Evolutionary conservation across 805 yeast genomes (phyloP).

Genomic region (Candida nitratophila): DNA sequence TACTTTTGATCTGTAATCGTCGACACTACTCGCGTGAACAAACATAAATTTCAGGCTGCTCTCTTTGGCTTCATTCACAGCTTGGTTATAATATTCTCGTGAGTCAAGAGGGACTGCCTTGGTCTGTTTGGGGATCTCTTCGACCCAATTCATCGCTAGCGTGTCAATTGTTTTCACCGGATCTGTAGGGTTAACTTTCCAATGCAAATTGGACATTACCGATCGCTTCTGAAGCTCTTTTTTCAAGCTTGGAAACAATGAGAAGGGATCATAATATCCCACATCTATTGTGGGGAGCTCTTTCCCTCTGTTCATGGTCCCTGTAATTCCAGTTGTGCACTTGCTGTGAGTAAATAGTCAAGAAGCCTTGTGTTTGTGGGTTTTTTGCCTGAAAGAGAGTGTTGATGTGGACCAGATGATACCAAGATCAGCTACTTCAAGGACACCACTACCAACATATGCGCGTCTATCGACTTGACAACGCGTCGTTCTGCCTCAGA

Average conservation of each 20-base stretch:
- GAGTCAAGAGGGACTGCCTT: constrained; percentile 4
- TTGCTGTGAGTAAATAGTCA: too few relatives aligned
- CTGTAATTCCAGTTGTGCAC: too few relatives aligned
- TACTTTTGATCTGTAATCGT: constrained; percentile 69
- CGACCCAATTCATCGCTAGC: constrained; percentile 45
- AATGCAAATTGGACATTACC: constrained; percentile 61
- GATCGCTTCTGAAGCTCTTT: constrained; percentile 37
- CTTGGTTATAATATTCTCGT: constrained; percentile 1
- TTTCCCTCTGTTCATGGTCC: not conserved
- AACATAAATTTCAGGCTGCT: constrained; percentile 63
- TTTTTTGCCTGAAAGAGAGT: too few relatives aligned
- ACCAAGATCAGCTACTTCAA: too few relatives aligned
- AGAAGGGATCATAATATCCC: constrained; percentile 74
- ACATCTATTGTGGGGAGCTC: constrained; percentile 16
- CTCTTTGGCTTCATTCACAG: constrained; percentile 4
- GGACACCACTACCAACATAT: too few relatives aligned
- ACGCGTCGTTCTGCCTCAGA: too few relatives aligned
- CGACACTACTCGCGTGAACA: constrained; percentile 58
- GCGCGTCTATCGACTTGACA: too few relatives aligned
- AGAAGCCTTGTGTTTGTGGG: too few relatives aligned
- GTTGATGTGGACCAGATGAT: too few relatives aligned
- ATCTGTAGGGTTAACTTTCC: constrained; percentile 46
- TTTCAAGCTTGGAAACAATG: constrained; percentile 40
- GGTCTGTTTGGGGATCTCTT: constrained; percentile 41
- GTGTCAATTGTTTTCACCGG: constrained; percentile 58